Conservation (phyloP, 2,329 filamentous ascomycete genomes). For the Trichoderma sp. region DNA sequence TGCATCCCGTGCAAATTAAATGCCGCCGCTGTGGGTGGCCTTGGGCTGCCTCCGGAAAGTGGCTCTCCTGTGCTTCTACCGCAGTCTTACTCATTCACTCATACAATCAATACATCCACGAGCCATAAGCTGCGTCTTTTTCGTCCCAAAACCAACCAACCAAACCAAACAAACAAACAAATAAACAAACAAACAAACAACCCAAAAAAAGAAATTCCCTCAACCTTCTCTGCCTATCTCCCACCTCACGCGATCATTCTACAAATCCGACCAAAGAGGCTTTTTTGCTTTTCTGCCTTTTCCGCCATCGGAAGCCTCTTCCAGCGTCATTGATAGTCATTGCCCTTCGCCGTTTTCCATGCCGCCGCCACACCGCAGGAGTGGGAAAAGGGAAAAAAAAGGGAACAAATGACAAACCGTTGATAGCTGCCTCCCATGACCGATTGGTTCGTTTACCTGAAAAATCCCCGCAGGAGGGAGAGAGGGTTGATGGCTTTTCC, state of each 20-base stretch:
- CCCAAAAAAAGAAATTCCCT: background rate
- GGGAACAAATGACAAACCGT: background rate
- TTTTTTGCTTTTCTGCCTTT: too few species aligned
- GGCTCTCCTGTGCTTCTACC: background rate
- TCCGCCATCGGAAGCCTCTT: background rate
- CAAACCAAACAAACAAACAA: background rate
- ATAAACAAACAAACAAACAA: background rate
- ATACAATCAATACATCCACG: background rate
- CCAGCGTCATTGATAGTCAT: background rate
- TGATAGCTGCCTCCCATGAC: background rate
- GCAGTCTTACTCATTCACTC: background rate
- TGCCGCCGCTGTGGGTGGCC: background rate
- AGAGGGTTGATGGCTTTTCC: background rate
- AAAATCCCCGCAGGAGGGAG: background rate
- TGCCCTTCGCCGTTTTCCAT: background rate
- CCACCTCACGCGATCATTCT: background rate
- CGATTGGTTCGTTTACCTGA: background rate
- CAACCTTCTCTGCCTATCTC: background rate
- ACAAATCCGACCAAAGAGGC: background rate
- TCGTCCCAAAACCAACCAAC: background rate
- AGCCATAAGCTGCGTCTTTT: background rate
- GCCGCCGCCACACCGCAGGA: background rate
- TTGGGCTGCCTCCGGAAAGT: background rate
- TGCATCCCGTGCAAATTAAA: background rate
- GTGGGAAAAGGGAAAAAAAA: too few species aligned